Percentiles rank a stretch among this genome's conserved stretches.
Conservation (phyloP, 495 filamentous ascomycete species). For the Pyrenopolyporus hunteri region DNA sequence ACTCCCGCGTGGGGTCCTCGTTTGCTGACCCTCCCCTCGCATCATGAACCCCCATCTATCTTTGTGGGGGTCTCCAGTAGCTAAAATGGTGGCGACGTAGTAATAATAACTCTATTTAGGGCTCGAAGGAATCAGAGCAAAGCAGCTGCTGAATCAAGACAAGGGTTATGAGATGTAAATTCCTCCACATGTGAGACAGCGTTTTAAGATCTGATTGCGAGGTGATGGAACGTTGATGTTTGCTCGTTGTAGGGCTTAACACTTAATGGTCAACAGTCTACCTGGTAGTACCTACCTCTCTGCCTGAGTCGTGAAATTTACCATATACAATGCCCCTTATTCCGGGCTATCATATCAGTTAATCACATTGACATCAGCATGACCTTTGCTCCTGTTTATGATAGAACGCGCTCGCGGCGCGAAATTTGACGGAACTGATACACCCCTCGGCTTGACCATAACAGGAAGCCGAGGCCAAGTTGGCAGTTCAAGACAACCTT, state of each 20-base stretch:
- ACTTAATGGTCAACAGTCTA: neutral
- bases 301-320: neutral
- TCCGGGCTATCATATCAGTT: conserved; percentile 5
- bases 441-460: conserved; percentile 9
- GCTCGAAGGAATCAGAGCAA: conserved; percentile 22
- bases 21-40: neutral
- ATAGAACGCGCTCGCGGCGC: conserved; percentile 8
- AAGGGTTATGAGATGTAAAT: conserved; percentile 16
- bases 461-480: conserved; percentile 7
- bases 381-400: conserved; percentile 3
- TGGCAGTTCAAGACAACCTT: neutral
- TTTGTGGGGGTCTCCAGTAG: conserved; percentile 23
- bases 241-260: conserved; percentile 27
- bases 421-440: neutral
- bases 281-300: too few species aligned
- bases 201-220: conserved; percentile 10
- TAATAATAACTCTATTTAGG: conserved; percentile 23
- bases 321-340: conserved; percentile 15
- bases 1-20: conserved; percentile 29
- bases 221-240: neutral
- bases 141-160: conserved; percentile 25
- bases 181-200: conserved; percentile 24
- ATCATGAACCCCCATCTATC: conserved; percentile 7
- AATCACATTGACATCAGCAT: conserved; percentile 1
- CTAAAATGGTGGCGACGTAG: conserved; percentile 26